Evolutionary conservation across 352 stramenopile genomes (phyloP).

Genomic region (Thalassiosira delicatula): DNA sequence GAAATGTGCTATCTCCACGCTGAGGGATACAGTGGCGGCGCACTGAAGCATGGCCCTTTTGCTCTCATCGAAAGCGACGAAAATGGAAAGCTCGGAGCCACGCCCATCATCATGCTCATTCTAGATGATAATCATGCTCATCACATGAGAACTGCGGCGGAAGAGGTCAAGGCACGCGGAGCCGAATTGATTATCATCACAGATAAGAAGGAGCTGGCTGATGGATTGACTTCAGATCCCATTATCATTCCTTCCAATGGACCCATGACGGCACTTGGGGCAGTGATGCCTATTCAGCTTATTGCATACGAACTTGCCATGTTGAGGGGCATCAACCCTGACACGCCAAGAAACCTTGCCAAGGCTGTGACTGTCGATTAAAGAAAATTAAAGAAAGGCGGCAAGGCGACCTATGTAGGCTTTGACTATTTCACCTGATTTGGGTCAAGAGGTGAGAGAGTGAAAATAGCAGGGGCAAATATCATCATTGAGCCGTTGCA

Average conservation of each 20-base stretch:
- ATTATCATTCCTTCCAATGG: constrained; percentile 97
- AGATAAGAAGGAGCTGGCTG: constrained; percentile 92
- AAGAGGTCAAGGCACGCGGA: constrained; percentile 95
- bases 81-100: constrained; percentile 93
- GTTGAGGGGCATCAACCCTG: constrained; percentile 94
- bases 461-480: too few relatives aligned
- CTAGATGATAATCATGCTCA: constrained; percentile 95
- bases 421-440: too few relatives aligned
- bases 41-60: constrained; percentile 98
- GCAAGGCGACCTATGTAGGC: too few relatives aligned
- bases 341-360: constrained; percentile 97
- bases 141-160: constrained; percentile 93
- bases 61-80: constrained; percentile 95
- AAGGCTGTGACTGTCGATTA: constrained; percentile 99
- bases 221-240: constrained; percentile 90
- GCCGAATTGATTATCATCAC: constrained; percentile 98
- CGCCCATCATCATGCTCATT: constrained; percentile 96
- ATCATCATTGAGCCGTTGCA: too few relatives aligned
- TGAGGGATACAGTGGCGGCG: constrained; percentile 96
- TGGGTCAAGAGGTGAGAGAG: too few relatives aligned
- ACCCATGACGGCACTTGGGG: constrained; percentile 94
- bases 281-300: constrained; percentile 95
- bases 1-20: constrained; percentile 99
- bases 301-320: constrained; percentile 98
- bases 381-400: constrained; percentile 26